A percentile compares a stretch with the other conserved stretches of the same genome.
These are phyloP conservation scores for Kazachstania sp. DNA, from an alignment of 1,139 yeast genomes.

Conservation along the genomic window DNA sequence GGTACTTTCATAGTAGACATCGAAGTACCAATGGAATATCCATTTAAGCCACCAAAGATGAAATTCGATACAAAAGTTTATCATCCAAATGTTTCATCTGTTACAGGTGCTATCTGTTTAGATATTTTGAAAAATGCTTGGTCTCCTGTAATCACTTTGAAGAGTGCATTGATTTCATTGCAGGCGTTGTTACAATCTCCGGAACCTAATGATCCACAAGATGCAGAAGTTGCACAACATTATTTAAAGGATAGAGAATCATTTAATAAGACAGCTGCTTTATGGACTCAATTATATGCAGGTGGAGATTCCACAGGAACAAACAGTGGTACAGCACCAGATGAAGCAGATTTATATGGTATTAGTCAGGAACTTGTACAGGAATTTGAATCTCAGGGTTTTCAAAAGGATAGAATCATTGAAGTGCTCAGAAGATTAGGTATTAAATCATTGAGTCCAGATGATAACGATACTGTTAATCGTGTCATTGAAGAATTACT, in stretches of 20 bases:
- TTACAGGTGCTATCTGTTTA: slow-evolving; percentile 91
- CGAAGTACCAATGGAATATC: slow-evolving; percentile 50
- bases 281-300: slow-evolving; percentile 77
- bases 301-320: slow-evolving; percentile 25
- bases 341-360: slow-evolving; percentile 61
- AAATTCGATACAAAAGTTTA: slow-evolving; percentile 87
- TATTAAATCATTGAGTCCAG: slow-evolving; percentile 53
- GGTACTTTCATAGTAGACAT: slow-evolving; percentile 60
- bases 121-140: slow-evolving; percentile 88
- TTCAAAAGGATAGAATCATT: slow-evolving; percentile 63
- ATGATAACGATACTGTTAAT: slow-evolving; percentile 62
- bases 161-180: slow-evolving; percentile 85
- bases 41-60: slow-evolving; percentile 79
- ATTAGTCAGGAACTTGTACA: slow-evolving; percentile 62
- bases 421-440: slow-evolving; percentile 70
- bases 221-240: slow-evolving; percentile 93
- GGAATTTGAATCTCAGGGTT: slow-evolving; percentile 82
- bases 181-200: slow-evolving; percentile 95
- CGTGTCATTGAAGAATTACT: slow-evolving; percentile 70
- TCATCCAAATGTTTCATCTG: slow-evolving; percentile 92
- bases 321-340: slow-evolving; percentile 19
- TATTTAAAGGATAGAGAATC: slow-evolving; percentile 82
- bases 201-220: slow-evolving; percentile 96
- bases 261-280: slow-evolving; percentile 77
- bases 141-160: slow-evolving; percentile 97